Base-by-base conservation (phyloP, 345 rosid genomes). In the Pseudoturritis turrita region DNA sequence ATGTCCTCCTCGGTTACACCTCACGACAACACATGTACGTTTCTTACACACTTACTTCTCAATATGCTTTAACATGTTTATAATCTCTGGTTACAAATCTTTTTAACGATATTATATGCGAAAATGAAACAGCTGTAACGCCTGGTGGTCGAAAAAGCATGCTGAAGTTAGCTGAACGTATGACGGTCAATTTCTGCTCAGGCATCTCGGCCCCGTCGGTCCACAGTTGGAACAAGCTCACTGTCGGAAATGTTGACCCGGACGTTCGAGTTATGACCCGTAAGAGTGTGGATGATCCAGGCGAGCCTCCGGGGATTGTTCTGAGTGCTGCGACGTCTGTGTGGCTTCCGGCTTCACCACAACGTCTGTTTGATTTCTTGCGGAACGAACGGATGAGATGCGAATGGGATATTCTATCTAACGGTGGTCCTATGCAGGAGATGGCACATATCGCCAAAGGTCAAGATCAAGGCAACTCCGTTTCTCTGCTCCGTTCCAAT, bases 391-490 rank as follows among this genome's bases (percentile, higher is more conserved):
- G 82, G 57, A 72, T 83, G 52, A 78, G 89, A 65, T 73, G 80
- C 61, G 84, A 87, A 71, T 87, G 89, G 89, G 89, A 87, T 70
- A 82, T 87, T 28, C 65, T 87, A 45, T 87, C 89, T 21, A 87
- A 82, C 51, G 89, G 85, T 13, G 86, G 86, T 14, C 85, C 92
- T 15, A 85, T 83, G 88, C 88, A 79, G 49, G 87, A 80, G 75
- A 83, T 85, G 84, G 82, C 84, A 59, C 87, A 77, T 65, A 80
- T 85, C 1, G 82, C 87, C 44, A 87, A 87, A 55, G 89, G 89
- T 74, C 87, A 81, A 31, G 85, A 80, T 63, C 87, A 78, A 46
- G 92, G 89, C 74, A 84, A 86, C 75, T 79, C 84, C 57, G 92
- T 87, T 64, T 81, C 87, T 62, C 77, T 87, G 39, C 83, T 87